These are phyloP conservation scores for Sparassis latifolia DNA, from an alignment of 1,284 basidiomycete species.

Conservation along the genomic window DNA sequence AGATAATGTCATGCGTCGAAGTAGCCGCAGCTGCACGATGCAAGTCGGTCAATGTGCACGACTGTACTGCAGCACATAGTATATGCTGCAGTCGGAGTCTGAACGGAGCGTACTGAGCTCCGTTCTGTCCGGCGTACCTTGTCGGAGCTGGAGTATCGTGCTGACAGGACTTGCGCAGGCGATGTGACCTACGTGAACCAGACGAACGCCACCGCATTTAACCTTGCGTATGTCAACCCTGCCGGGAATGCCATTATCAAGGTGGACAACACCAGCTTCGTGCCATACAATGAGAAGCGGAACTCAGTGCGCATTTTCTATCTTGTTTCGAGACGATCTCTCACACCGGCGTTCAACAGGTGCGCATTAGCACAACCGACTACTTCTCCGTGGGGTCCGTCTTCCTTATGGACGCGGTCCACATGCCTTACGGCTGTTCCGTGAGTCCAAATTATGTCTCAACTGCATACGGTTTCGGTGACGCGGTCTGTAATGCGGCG, in stretches of 20 bases:
- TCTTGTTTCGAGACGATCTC: background rate
- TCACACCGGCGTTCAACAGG: slow-evolving; percentile 21
- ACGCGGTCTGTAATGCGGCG: background rate
- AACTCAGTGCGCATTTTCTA: slow-evolving; percentile 38
- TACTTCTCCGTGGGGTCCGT: slow-evolving; percentile 47
- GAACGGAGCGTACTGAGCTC: background rate
- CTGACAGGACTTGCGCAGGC: slow-evolving; percentile 26
- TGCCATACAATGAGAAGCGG: slow-evolving; percentile 47
- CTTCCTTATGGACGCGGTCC: slow-evolving; percentile 53
- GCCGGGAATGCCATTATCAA: slow-evolving; percentile 51
- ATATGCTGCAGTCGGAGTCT: too few species aligned
- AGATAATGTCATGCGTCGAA: too few species aligned
- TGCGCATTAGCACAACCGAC: slow-evolving; percentile 44
- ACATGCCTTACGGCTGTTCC: slow-evolving; percentile 54
- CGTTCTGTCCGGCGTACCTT: background rate
- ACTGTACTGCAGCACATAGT: too few species aligned
- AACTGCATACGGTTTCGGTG: background rate
- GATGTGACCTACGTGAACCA: slow-evolving; percentile 44
- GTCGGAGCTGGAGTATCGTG: background rate
- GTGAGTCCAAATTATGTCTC: slow-evolving; percentile 20
- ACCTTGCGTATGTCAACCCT: slow-evolving; percentile 49
- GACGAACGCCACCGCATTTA: slow-evolving; percentile 36
- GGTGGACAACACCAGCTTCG: slow-evolving; percentile 50
- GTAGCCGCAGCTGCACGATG: too few species aligned
- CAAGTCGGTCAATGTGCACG: too few species aligned